Evolutionary conservation across 306 rosid species (phyloP), one percentile per base, ranked within the genome.

Genomic region (Dryas octopetala): DNA sequence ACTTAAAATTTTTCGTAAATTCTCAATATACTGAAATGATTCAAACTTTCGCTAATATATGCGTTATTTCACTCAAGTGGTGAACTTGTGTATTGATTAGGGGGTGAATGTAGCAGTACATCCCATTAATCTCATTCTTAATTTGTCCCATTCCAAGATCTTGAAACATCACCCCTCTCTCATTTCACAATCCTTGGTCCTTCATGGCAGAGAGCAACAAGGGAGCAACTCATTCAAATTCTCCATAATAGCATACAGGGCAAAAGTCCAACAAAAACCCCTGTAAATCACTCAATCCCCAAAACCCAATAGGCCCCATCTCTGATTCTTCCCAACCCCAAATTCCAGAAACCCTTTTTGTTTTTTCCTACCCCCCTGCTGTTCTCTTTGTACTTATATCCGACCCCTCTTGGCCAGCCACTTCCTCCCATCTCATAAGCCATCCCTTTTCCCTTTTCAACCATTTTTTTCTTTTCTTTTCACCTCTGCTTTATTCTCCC

Each of bases 371-470:
- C 59, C 54, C 49, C 49, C 65, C 64, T 67, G 77, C 84, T 79
- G 82, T 81, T 78, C 78, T 79, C 43, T 76, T 81, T 84, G 89
- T 86, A 84, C 89, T 85, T 80, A 73, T 52, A 63, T 74, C 23
- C 23, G 23, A 23, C 78, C 72, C 48, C 12, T 70, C 68, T 75
- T 74, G 60, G 82, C 91, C 88, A 72, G 78, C 79, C 88, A 78
- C 82, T 77, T 80, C 67, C 74, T 71, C 81, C 69, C 80, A 83
- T 68, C 71, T 62, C 73, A 74, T 45, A 50, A 19, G 1, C 66
- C 13, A 28, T 17, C 65, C 61, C n/a, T 50, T 81, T 74, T 16
- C 28, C 23, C 16, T 48, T 44, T 47, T 28, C 54, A 41, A 19
- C 17, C 64, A 17, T 54, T 73, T 48, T 32, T 45, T 43, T 15